phyloP scores from a whole-genome alignment of 2,329 filamentous ascomycete species.

The Aspergillus bombycis region DNA sequence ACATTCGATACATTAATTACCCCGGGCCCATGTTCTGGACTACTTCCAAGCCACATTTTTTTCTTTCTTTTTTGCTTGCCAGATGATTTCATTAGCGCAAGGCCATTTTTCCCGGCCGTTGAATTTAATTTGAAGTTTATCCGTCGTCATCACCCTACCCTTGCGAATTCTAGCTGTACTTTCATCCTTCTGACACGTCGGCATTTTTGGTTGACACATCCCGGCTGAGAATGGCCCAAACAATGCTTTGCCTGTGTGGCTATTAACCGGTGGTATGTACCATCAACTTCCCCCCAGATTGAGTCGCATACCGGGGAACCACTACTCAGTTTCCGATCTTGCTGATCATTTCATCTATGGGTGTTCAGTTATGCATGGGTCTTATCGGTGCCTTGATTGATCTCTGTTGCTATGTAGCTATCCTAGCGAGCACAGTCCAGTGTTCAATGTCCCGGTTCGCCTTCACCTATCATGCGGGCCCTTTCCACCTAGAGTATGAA shows the following conservation, averaged over 20 bases:
- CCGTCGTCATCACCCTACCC: conserved; percentile 4
- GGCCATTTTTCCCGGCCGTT: conserved; percentile 11
- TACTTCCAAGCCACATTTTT: conserved; percentile 22
- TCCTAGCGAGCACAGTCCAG: neutral
- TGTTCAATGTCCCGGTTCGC: neutral
- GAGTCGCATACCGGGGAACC: conserved; percentile 35
- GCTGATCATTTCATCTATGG: conserved; percentile 23
- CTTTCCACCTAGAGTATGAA: neutral
- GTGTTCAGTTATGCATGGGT: conserved; percentile 9
- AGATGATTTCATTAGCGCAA: conserved; percentile 4
- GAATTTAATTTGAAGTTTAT: conserved; percentile 9
- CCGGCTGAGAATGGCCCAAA: conserved; percentile 23
- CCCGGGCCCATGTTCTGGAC: conserved; percentile 13
- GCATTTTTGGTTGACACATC: conserved; percentile 14
- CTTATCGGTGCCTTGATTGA: conserved; percentile 20
- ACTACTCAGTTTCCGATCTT: conserved; percentile 29
- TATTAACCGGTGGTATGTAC: conserved; percentile 32
- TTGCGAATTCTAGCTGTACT: conserved; percentile 2
- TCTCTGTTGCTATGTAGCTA: conserved; percentile 15
- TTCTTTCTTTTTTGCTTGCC: conserved; percentile 3
- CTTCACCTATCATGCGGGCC: neutral
- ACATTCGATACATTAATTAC: conserved; percentile 4
- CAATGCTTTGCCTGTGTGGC: conserved; percentile 21
- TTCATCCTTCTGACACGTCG: conserved; percentile 20
- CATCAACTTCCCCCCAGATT: conserved; percentile 23